Evolutionary conservation across 169 alveolate species (phyloP).

Genomic region (Plasmodium falciparum): DNA sequence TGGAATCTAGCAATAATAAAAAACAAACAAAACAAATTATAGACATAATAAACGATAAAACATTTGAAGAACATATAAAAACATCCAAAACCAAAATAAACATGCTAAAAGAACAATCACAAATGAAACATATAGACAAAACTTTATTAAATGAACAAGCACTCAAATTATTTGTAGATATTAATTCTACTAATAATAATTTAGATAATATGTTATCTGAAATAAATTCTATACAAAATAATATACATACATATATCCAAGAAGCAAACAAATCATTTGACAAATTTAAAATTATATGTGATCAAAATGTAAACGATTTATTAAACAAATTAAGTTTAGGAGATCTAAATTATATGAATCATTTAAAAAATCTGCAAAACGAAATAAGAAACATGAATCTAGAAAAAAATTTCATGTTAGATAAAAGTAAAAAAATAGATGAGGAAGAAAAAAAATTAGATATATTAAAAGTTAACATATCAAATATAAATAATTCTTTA

Average conservation of each 20-base stretch:
- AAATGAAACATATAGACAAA: background rate
- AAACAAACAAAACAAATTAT: background rate
- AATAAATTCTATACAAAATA: background rate
- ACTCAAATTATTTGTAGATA: background rate
- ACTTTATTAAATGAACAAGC: background rate
- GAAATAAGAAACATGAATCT: too few species aligned
- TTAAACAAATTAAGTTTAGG: background rate
- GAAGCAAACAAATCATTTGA: background rate
- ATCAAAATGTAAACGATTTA: background rate
- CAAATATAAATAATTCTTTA: conserved; percentile 13
- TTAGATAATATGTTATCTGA: background rate
- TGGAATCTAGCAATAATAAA: background rate
- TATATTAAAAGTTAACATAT: background rate
- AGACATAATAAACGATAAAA: background rate
- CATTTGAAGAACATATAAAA: too few species aligned
- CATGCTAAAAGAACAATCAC: background rate
- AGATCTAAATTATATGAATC: background rate
- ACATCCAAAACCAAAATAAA: background rate
- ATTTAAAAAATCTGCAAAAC: background rate
- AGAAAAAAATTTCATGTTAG: background rate
- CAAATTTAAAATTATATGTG: background rate
- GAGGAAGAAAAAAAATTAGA: conserved; percentile 8
- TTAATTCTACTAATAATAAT: background rate
- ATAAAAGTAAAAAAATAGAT: background rate
- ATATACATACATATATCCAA: background rate